Evolutionary conservation across 2,329 filamentous ascomycete genomes (phyloP), one percentile per base, ranked within the genome.

Genomic region (Cercospora zeina): DNA sequence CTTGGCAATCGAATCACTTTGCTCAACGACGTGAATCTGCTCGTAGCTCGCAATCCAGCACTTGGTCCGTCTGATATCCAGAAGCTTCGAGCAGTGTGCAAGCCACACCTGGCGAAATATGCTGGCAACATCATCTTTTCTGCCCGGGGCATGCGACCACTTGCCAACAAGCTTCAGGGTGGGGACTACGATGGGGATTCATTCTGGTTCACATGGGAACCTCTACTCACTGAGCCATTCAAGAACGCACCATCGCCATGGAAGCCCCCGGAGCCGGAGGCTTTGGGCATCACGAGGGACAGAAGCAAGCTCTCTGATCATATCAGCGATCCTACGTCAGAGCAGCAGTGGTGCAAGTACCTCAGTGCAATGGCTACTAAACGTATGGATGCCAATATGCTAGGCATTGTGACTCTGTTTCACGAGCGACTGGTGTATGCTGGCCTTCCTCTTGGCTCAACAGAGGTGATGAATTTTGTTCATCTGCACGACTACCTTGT

Each of bases 111-210:
- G 0, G 83, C 87, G 2, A 83, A 85, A 2, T 75, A 96, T 0
- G 89, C 89, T 63, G 89, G 97, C 68, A 87, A 96, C 1, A 81
- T 95, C 13, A 82, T 97, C 0, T 97, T 97, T 67, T 81, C 90
- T 0, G 80, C 79, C 0, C 83, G 82, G 62, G 89, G 89, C 0
- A 71, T 81, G 27, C 77, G 76, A 0, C 84, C 89, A 0, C 79
- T 92, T 0, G 90, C 89, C 0, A 83, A 85, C 8, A 87, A 87
- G 68, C 78, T 93, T 0, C 90, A 89, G 1, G 90, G 90, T 0
- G 90, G 90, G 0, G 90, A 93, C 69, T 93, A 92, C 65, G 90
- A 93, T 67, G 90, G 90, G 0, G 90, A 95, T 65, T 82, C 78
- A 11, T 81, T 89, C 4, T 93, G 89, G 89, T 76, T 91, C 0